Evolutionary conservation across 2,329 filamentous ascomycete genomes (phyloP).

Genomic region (Monosporascus sp.): DNA sequence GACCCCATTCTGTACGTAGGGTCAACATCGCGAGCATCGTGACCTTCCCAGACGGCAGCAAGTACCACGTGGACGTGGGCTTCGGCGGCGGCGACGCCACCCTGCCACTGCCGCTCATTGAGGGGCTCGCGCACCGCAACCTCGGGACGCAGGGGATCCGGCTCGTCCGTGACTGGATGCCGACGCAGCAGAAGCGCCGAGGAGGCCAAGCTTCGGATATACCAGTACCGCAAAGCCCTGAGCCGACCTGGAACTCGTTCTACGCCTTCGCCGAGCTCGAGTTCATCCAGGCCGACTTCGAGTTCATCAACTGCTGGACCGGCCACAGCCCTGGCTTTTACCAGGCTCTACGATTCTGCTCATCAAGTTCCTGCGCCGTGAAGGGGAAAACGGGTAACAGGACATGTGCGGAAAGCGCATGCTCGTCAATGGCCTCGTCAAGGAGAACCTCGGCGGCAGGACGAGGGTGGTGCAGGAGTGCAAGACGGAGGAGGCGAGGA

Average conservation of each 20-base stretch:
- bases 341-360: conserved; percentile 51
- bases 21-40: conserved; percentile 59
- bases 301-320: conserved; percentile 53
- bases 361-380: conserved; percentile 46
- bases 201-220: conserved; percentile 54
- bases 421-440: conserved; percentile 46
- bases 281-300: conserved; percentile 57
- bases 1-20: too few species aligned
- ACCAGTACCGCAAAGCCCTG: conserved; percentile 49
- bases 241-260: conserved; percentile 50
- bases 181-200: conserved; percentile 36
- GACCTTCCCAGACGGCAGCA: conserved; percentile 39
- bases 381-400: conserved; percentile 27
- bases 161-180: conserved; percentile 43
- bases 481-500: conserved; percentile 34
- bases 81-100: conserved; percentile 61
- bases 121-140: conserved; percentile 38
- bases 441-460: conserved; percentile 46
- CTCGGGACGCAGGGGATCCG: conserved; percentile 53
- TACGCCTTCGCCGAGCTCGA: conserved; percentile 65
- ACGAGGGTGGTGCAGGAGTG: conserved; percentile 42
- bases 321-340: conserved; percentile 43
- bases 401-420: conserved; percentile 49
- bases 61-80: conserved; percentile 55
- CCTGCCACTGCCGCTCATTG: conserved; percentile 48